phyloP scores from a whole-genome alignment of 2,329 filamentous ascomycete genomes.

The Sarocladium oryzae region DNA sequence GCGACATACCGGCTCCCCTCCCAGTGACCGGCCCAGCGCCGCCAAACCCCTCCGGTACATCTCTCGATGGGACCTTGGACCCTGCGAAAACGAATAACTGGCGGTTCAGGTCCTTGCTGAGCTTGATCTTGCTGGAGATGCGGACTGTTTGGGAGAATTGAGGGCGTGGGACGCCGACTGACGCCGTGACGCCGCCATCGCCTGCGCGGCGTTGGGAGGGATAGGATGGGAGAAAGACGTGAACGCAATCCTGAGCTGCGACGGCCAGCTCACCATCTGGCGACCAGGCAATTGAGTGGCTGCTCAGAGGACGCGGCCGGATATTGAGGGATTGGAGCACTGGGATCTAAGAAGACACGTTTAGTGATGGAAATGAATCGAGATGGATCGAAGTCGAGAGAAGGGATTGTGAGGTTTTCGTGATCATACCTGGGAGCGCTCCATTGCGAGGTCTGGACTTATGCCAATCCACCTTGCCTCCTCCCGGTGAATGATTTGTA shows the following conservation, averaged over 20 bases:
- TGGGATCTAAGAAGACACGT: slow-evolving; percentile 26
- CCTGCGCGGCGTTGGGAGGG: not conserved
- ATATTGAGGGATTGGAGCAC: slow-evolving; percentile 41
- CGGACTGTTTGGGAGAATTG: slow-evolving; percentile 29
- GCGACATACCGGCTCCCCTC: slow-evolving; percentile 44
- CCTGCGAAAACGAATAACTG: slow-evolving; percentile 35
- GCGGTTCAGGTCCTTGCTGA: slow-evolving; percentile 37
- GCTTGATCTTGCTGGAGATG: slow-evolving; percentile 27
- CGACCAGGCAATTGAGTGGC: slow-evolving; percentile 43
- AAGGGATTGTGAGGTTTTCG: no score
- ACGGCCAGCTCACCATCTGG: slow-evolving; percentile 52
- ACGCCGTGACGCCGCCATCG: not conserved
- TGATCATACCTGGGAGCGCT: not conserved
- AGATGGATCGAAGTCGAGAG: no score
- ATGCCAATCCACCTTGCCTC: no score
- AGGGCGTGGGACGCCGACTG: not conserved
- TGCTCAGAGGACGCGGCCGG: slow-evolving; percentile 36
- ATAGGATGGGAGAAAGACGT: slow-evolving; percentile 44
- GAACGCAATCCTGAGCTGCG: slow-evolving; percentile 48
- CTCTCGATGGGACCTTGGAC: slow-evolving; percentile 23
- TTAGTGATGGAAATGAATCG: not conserved
- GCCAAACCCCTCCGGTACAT: slow-evolving; percentile 11
- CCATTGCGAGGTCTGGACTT: no score
- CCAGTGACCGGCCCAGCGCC: slow-evolving; percentile 31
- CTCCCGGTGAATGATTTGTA: no score